Evolutionary conservation across 1,284 basidiomycete species (phyloP).

Genomic region (Cutaneotrichosporon cavernicola): DNA sequence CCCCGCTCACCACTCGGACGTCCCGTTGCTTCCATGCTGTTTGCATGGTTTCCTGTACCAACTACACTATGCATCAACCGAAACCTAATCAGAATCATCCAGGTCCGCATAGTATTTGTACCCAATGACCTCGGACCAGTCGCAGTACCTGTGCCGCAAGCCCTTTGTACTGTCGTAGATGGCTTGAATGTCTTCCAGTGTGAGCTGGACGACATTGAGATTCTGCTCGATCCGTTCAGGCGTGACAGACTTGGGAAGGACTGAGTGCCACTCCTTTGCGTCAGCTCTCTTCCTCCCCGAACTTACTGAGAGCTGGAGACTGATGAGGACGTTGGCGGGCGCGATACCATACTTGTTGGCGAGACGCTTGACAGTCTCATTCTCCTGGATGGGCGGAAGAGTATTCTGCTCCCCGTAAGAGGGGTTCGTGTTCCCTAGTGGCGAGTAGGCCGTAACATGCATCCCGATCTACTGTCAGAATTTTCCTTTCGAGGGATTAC

Average conservation of each 20-base stretch:
- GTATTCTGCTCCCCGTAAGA: conserved; percentile 23
- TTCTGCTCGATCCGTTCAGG: conserved; percentile 49
- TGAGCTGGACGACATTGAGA: conserved; percentile 14
- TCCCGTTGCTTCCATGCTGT: too few species aligned
- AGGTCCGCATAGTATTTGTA: conserved; percentile 28
- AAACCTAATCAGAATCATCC: conserved; percentile 17
- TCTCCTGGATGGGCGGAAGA: conserved; percentile 26
- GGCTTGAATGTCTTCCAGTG: conserved; percentile 15
- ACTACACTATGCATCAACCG: too few species aligned
- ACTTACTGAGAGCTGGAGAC: conserved; percentile 35
- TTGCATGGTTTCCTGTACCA: too few species aligned
- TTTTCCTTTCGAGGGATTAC: neutral
- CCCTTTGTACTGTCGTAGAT: conserved; percentile 16
- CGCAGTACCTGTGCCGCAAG: conserved; percentile 26
- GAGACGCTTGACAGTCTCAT: conserved; percentile 58
- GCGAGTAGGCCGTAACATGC: conserved; percentile 76
- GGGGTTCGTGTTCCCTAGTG: conserved; percentile 63
- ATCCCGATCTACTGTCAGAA: conserved; percentile 52
- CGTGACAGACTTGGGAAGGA: conserved; percentile 67
- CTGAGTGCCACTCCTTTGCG: conserved; percentile 59
- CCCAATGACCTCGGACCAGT: conserved; percentile 27
- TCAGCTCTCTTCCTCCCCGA: too few species aligned
- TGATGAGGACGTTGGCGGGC: conserved; percentile 56
- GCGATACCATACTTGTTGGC: conserved; percentile 62
- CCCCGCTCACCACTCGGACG: too few species aligned